Conservation (phyloP, 2,329 filamentous ascomycete genomes). For the Endoconidiophora polonica region DNA sequence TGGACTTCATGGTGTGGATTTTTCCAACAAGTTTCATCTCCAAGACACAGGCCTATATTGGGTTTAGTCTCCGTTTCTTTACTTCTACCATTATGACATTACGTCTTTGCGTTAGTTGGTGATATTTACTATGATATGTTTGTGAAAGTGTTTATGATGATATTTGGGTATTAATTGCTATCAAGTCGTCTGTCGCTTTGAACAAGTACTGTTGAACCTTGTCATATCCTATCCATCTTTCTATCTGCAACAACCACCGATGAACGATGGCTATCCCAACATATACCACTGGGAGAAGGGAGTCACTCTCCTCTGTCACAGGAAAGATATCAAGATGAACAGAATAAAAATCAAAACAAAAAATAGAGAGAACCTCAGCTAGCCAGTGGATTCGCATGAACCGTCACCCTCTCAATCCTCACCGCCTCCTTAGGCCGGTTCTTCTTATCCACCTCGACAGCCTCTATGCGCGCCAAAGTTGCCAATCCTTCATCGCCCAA, state of each 20-base stretch:
- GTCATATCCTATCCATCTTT: background rate
- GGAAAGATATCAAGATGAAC: background rate
- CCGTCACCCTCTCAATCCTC: constrained; percentile 49
- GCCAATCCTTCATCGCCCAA: constrained; percentile 46
- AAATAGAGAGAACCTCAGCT: constrained; percentile 23
- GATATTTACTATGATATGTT: too few relatives aligned
- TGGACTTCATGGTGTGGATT: too few relatives aligned
- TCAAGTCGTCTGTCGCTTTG: background rate
- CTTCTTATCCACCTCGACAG: constrained; percentile 60
- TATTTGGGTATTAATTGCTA: background rate
- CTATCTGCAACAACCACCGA: too few relatives aligned
- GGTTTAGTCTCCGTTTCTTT: too few relatives aligned
- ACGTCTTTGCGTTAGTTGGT: too few relatives aligned
- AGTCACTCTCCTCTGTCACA: too few relatives aligned
- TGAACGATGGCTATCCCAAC: too few relatives aligned
- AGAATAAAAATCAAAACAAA: background rate
- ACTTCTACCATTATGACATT: too few relatives aligned
- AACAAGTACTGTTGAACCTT: constrained; percentile 8
- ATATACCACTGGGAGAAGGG: too few relatives aligned
- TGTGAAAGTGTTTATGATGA: background rate
- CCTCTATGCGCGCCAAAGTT: constrained; percentile 56
- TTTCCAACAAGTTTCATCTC: too few relatives aligned
- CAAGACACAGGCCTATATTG: too few relatives aligned
- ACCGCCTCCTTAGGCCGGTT: constrained; percentile 51
- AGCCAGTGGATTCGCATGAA: constrained; percentile 68